phyloP scores from a whole-genome alignment of 495 filamentous ascomycete species.

The Tuber aestivum region DNA sequence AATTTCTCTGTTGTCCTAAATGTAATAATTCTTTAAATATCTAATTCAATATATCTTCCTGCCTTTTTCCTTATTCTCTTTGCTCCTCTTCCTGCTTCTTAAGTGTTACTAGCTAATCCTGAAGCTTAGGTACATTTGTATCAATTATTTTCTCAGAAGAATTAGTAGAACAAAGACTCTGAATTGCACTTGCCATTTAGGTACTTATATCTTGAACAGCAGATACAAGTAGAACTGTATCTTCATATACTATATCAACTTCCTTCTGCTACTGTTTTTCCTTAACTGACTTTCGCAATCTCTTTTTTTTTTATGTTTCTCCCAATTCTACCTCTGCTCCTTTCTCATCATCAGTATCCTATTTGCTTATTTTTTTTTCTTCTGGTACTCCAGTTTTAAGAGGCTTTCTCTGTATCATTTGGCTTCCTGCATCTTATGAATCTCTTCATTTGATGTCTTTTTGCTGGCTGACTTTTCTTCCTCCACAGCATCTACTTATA shows the following conservation, averaged over 20 bases:
- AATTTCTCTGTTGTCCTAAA: no score
- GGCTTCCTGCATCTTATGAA: background rate
- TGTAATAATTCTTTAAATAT: no score
- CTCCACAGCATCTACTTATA: background rate
- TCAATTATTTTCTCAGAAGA: background rate
- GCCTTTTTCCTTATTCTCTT: background rate
- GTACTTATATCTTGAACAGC: background rate
- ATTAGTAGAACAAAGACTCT: background rate
- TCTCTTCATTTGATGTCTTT: background rate
- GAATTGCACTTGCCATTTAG: background rate
- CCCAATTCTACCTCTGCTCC: background rate
- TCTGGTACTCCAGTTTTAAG: background rate
- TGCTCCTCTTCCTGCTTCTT: background rate
- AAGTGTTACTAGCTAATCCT: background rate
- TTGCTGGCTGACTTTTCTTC: background rate
- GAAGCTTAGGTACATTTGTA: background rate
- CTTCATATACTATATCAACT: background rate
- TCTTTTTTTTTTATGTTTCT: background rate
- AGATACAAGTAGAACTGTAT: background rate
- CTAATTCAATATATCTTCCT: background rate
- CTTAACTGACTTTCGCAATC: background rate
- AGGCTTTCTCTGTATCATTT: background rate
- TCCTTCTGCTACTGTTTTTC: background rate
- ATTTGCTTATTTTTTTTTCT: background rate
- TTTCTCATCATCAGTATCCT: background rate